Evolutionary conservation across 129 eudicot genomes (phyloP).

Genomic region (carrot (Daucus carota)): DH1_v3.0 NC_030385.2:39872001-39872500

Average conservation of each 20-base stretch:
- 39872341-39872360: conserved; percentile 16
- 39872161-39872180: conserved; percentile 11
- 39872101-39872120: conserved; percentile 16
- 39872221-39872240: background rate
- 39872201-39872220: background rate
- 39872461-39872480: conserved; percentile 12
- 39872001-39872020: conserved; percentile 36
- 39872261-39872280: conserved; percentile 33
- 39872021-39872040: conserved; percentile 21
- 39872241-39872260: conserved; percentile 30
- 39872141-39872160: conserved; percentile 10
- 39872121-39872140: conserved; percentile 20
- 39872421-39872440: conserved; percentile 10
- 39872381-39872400: background rate
- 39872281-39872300: conserved; percentile 19
- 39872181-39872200: conserved; percentile 15
- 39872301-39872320: conserved; percentile 19
- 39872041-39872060: conserved; percentile 13
- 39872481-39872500: background rate
- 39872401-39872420: background rate
- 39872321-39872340: background rate
- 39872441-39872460: conserved; percentile 1
- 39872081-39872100: conserved; percentile 17
- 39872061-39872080: conserved; percentile 18
- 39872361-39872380: conserved; percentile 27